These are phyloP conservation scores for Forsythia viridissima DNA, from an alignment of 257 asterid species.

Conservation along the genomic window DNA sequence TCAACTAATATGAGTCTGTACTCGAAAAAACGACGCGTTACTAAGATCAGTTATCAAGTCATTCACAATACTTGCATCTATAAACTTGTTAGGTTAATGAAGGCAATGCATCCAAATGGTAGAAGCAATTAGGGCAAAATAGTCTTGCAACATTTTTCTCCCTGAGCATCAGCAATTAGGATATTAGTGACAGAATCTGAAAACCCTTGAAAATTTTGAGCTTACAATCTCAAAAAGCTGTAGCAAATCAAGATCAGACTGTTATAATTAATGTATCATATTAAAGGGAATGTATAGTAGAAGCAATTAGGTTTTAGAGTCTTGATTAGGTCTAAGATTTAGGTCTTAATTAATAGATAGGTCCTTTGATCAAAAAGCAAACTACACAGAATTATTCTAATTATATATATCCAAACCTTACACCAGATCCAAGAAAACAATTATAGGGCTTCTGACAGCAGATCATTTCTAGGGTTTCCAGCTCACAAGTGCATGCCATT, in stretches of 20 bases:
- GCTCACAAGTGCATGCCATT: constrained; percentile 18
- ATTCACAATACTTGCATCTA: too few relatives aligned
- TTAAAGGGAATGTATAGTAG: constrained; percentile 21
- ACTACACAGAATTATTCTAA: constrained; percentile 8
- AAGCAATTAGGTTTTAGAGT: constrained; percentile 20
- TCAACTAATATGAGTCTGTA: too few relatives aligned
- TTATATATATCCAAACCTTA: constrained; percentile 22
- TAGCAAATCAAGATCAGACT: neutral
- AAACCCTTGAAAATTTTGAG: too few relatives aligned
- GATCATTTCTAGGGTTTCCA: constrained; percentile 45
- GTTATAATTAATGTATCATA: neutral
- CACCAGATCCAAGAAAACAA: constrained; percentile 36
- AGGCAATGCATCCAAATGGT: neutral
- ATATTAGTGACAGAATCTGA: too few relatives aligned
- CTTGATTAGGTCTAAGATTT: constrained; percentile 28
- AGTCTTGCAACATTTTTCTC: too few relatives aligned
- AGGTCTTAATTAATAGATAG: constrained; percentile 20
- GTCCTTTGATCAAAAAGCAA: neutral
- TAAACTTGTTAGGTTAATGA: neutral
- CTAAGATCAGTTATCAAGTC: too few relatives aligned
- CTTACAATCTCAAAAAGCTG: neutral
- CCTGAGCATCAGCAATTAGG: too few relatives aligned
- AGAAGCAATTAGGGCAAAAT: neutral
- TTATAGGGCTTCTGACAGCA: constrained; percentile 35
- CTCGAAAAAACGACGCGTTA: too few relatives aligned